phyloP scores from a whole-genome alignment of 2,329 filamentous ascomycete species.

The Didymella glomerata region DNA sequence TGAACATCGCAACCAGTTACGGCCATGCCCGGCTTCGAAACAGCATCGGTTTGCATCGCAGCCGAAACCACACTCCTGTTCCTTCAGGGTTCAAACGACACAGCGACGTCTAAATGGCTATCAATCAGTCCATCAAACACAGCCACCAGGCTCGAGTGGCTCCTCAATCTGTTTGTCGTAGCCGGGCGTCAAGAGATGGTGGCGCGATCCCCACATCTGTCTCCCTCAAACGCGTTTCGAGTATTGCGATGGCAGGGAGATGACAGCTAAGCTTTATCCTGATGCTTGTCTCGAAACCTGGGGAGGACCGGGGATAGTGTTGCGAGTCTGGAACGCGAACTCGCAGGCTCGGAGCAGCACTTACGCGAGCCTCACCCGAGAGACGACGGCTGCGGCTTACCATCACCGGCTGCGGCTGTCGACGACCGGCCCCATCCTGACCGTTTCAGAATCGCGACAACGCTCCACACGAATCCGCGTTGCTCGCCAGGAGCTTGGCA shows the following conservation, averaged over 20 bases:
- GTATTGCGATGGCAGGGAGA: conserved; percentile 7
- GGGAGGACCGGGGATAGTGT: conserved; percentile 18
- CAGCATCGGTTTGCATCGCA: conserved; percentile 6
- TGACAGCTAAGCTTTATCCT: conserved; percentile 39
- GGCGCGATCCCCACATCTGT: conserved; percentile 4
- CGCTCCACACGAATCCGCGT: conserved; percentile 5
- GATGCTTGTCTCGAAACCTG: conserved; percentile 37
- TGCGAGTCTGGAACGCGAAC: background rate
- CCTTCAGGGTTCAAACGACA: conserved; percentile 8
- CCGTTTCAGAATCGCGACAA: conserved; percentile 32
- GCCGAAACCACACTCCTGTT: conserved; percentile 16
- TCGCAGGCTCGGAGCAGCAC: background rate
- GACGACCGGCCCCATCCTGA: conserved; percentile 6
- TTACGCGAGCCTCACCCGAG: background rate
- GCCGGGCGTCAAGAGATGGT: conserved; percentile 7
- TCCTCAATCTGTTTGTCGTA: conserved; percentile 3
- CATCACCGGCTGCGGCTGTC: background rate
- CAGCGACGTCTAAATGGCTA: conserved; percentile 6
- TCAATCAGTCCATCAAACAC: conserved; percentile 5
- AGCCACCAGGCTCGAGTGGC: background rate
- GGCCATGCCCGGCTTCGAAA: conserved; percentile 18
- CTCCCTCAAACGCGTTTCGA: conserved; percentile 15
- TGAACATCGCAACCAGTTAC: background rate
- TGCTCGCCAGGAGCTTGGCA: conserved; percentile 33
- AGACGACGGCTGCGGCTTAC: background rate